These are phyloP conservation scores for Fragaria ananassa DNA, from an alignment of 306 rosid species.

Conservation along the genomic window DNA sequence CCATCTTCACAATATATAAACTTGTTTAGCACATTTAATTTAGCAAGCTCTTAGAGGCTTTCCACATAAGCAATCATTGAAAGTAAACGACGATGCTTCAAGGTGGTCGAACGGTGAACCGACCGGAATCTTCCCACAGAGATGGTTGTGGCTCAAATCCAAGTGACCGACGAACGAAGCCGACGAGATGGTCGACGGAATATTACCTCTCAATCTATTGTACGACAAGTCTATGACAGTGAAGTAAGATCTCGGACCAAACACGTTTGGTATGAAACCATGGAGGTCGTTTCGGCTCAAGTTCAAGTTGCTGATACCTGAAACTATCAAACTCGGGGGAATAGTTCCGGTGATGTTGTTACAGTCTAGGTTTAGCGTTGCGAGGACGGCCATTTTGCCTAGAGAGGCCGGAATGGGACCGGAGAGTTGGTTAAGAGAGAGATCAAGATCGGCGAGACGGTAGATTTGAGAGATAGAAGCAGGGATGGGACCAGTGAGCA, in stretches of 20 bases:
- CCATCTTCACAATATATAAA: conserved; percentile 1
- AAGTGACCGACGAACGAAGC: conserved; percentile 80
- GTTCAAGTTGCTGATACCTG: conserved; percentile 65
- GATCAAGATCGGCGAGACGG: conserved; percentile 86
- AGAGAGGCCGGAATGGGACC: conserved; percentile 61
- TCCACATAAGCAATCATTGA: conserved; percentile 88
- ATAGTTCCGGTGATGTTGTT: conserved; percentile 55
- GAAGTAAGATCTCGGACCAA: conserved; percentile 64
- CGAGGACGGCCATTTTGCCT: conserved; percentile 80
- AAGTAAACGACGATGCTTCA: conserved; percentile 72
- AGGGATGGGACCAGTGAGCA: conserved; percentile 59
- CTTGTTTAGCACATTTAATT: not conserved
- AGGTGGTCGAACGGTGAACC: conserved; percentile 92
- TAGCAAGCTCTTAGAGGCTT: conserved; percentile 74
- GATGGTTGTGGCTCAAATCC: conserved; percentile 90
- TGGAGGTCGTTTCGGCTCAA: conserved; percentile 53
- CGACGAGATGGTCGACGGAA: conserved; percentile 52
- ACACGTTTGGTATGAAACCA: conserved; percentile 60
- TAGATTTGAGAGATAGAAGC: conserved; percentile 51
- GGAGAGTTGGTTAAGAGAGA: conserved; percentile 54
- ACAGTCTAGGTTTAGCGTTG: conserved; percentile 61
- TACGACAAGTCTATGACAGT: conserved; percentile 67
- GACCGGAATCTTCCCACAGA: conserved; percentile 72
- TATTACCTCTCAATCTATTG: conserved; percentile 52
- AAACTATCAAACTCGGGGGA: conserved; percentile 50